phyloP scores from a whole-genome alignment of 306 rosid species.

The Ormosia semicastrata region DNA sequence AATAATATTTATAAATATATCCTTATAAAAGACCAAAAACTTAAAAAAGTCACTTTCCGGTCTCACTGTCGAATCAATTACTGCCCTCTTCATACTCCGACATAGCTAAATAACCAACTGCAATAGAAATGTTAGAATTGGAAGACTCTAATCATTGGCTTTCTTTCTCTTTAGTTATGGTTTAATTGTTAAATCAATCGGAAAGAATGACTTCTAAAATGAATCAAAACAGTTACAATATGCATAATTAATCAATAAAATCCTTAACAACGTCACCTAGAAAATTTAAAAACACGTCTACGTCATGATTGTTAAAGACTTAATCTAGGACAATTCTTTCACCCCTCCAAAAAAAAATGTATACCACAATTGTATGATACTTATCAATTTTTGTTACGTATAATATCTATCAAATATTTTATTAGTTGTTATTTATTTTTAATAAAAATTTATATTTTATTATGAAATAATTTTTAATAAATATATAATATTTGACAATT shows the following conservation, averaged over 20 bases:
- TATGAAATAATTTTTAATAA: no score
- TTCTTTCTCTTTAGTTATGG: neutral
- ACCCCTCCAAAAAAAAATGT: no score
- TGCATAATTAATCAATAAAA: neutral
- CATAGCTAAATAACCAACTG: neutral
- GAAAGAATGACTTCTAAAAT: neutral
- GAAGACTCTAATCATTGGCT: neutral
- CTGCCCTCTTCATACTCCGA: neutral
- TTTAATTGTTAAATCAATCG: neutral
- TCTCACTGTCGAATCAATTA: neutral
- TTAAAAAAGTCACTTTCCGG: neutral
- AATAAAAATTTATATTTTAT: no score
- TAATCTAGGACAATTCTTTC: no score
- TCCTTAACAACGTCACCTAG: neutral
- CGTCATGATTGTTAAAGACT: no score
- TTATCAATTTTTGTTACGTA: no score
- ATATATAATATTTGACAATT: no score
- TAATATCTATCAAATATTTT: no score
- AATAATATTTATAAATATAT: no score
- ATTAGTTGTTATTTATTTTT: no score
- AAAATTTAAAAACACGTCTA: neutral
- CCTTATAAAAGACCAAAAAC: no score
- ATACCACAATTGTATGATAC: no score
- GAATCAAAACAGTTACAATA: neutral
- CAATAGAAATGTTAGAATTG: neutral